A percentile compares a stretch with the other conserved stretches of the same genome.
phyloP scores from a whole-genome alignment of 352 stramenopile species.

The Nothophytophthora sp. region DNA sequence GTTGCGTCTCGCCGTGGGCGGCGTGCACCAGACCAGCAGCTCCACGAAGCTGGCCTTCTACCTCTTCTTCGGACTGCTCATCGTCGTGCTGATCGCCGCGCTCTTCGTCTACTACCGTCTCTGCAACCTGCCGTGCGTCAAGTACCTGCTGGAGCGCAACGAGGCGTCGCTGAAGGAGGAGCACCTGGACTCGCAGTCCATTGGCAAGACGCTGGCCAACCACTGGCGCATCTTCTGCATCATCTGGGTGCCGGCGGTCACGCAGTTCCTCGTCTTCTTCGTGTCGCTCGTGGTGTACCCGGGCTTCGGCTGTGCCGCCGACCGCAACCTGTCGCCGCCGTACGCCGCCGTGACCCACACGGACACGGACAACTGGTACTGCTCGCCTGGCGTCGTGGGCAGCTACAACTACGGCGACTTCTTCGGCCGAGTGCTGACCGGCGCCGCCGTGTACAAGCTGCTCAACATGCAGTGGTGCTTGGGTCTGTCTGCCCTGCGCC shows the following conservation, averaged over 20 bases:
- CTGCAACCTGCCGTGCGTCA: constrained; percentile 36
- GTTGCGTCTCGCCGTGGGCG: constrained; percentile 50
- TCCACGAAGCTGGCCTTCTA: constrained; percentile 49
- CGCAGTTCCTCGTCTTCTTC: constrained; percentile 66
- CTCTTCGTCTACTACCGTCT: constrained; percentile 48
- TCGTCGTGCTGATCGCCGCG: constrained; percentile 48
- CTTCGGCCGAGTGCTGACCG: constrained; percentile 50
- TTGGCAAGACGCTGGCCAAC: constrained; percentile 34
- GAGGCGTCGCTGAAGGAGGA: constrained; percentile 27
- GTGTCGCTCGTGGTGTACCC: constrained; percentile 54
- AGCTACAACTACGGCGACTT: constrained; percentile 71
- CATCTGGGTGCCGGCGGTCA: constrained; percentile 45
- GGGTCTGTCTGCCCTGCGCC: constrained; percentile 36
- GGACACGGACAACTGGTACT: constrained; percentile 43
- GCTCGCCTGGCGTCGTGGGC: constrained; percentile 51
- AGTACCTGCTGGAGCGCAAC: constrained; percentile 60
- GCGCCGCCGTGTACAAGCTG: constrained; percentile 50
- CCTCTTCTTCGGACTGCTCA: constrained; percentile 59
- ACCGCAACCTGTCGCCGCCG: constrained; percentile 27
- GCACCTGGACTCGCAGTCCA: constrained; percentile 28
- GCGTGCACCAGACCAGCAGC: constrained; percentile 36
- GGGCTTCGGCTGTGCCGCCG: constrained; percentile 50
- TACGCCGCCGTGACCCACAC: constrained; percentile 24
- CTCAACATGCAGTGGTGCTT: constrained; percentile 56
- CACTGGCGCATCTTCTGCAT: constrained; percentile 48